phyloP scores from a whole-genome alignment of 2,329 filamentous ascomycete genomes.

The Penicillium sp. region DNA sequence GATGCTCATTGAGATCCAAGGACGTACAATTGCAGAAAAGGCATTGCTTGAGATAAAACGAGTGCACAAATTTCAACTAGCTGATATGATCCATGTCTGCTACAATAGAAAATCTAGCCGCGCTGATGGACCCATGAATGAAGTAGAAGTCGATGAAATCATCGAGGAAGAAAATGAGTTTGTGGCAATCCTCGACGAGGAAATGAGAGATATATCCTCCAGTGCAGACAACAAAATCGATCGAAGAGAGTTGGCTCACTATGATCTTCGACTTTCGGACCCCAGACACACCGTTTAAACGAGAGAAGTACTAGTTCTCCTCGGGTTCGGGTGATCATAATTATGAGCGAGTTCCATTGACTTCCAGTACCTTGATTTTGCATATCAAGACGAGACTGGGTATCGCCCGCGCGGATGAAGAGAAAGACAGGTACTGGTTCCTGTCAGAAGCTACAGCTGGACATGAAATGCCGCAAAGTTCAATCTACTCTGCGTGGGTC shows the following conservation, averaged over 20 bases:
- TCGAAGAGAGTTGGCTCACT: neutral
- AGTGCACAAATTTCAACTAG: neutral
- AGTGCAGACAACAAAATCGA: neutral
- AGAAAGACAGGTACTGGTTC: neutral
- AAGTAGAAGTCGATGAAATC: conserved; percentile 1
- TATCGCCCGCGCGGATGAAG: neutral
- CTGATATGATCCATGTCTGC: conserved; percentile 4
- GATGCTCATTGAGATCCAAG: neutral
- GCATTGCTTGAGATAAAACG: neutral
- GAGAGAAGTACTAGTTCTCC: neutral
- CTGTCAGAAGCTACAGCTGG: neutral
- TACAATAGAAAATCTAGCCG: too few species aligned
- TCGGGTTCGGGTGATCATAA: neutral
- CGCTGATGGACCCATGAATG: neutral
- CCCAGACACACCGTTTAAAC: neutral
- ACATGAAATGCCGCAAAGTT: neutral
- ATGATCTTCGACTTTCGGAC: neutral
- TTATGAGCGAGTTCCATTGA: neutral
- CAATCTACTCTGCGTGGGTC: neutral
- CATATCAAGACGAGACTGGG: fast-evolving
- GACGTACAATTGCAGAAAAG: neutral
- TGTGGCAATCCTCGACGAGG: neutral
- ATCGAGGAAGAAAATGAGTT: neutral
- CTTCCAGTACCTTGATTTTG: neutral
- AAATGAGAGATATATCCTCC: neutral